phyloP scores from a whole-genome alignment of 768 basidiomycete genomes.

The Sistotremastrum niveocremeum region DNA sequence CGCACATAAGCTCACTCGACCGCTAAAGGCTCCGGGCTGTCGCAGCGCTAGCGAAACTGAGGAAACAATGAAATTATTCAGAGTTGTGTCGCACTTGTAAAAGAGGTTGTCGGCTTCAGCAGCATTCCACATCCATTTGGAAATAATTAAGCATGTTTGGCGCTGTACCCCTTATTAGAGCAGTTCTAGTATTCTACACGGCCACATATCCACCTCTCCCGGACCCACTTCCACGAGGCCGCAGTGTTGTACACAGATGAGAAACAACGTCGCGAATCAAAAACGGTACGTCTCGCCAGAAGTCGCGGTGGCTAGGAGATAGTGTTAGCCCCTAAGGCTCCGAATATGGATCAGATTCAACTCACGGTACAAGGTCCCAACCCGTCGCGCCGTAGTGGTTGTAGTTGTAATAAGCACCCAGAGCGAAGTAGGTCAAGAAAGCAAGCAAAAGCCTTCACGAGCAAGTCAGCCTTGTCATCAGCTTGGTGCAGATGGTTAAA shows the following conservation, averaged over 20 bases:
- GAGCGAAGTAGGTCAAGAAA: conserved; percentile 52
- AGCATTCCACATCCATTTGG: no score
- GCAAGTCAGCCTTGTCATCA: background rate
- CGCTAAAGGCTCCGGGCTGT: no score
- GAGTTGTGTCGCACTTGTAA: no score
- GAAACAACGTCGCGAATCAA: conserved; percentile 68
- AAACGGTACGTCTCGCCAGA: conserved; percentile 83
- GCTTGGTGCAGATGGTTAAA: background rate
- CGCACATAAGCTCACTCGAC: no score
- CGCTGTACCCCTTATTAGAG: no score
- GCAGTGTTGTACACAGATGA: conserved; percentile 62
- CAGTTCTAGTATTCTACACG: conserved; percentile 26
- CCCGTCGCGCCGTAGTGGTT: conserved; percentile 78
- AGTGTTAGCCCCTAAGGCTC: background rate
- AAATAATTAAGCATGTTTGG: no score
- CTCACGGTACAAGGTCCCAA: conserved; percentile 73
- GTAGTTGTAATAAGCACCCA: conserved; percentile 84
- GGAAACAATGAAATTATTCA: no score
- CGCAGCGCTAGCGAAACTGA: no score
- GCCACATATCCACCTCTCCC: conserved; percentile 65
- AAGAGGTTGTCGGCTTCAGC: no score
- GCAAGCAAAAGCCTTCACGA: conserved; percentile 43
- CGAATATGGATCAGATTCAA: conserved; percentile 9
- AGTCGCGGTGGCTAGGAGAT: conserved; percentile 60
- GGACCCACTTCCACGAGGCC: conserved; percentile 43